phyloP scores from a whole-genome alignment of 345 rosid genomes.

The Bretschneidera sinensis region DNA sequence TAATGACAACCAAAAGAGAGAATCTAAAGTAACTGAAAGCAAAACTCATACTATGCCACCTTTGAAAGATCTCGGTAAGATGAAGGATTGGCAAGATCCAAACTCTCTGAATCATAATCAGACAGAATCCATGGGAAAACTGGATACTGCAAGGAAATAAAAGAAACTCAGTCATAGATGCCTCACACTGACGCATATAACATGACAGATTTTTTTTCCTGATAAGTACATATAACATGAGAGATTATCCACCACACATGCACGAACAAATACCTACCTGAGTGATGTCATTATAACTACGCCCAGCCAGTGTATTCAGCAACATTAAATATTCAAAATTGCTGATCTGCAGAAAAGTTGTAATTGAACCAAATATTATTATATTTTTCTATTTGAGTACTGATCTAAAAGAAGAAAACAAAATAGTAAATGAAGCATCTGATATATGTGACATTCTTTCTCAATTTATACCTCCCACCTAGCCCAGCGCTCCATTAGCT shows the following conservation, averaged over 20 bases:
- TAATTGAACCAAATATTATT: conserved; percentile 10
- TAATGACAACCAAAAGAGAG: conserved; percentile 21
- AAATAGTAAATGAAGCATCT: conserved; percentile 13
- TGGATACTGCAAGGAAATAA: conserved; percentile 74
- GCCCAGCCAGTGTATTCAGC: conserved; percentile 96
- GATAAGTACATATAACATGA: too few relatives aligned
- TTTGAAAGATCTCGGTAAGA: conserved; percentile 93
- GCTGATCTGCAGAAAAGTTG: conserved; percentile 72
- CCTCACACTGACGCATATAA: not conserved
- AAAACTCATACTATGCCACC: conserved; percentile 45
- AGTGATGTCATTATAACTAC: conserved; percentile 97
- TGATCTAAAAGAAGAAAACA: conserved; percentile 14
- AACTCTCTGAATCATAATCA: conserved; percentile 64
- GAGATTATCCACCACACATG: not conserved
- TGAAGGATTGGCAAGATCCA: conserved; percentile 83
- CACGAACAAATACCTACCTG: conserved; percentile 47
- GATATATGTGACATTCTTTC: conserved; percentile 10
- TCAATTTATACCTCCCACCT: conserved; percentile 86
- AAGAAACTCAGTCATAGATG: conserved; percentile 3
- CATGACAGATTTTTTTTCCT: too few relatives aligned
- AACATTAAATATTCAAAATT: conserved; percentile 97
- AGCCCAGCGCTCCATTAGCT: conserved; percentile 98
- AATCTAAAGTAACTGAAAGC: conserved; percentile 18
- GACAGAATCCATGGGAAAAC: conserved; percentile 98
- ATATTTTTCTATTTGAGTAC: conserved; percentile 10